Conservation (phyloP, 179 eudicot species). For the Spinacia oleracea region DNA sequence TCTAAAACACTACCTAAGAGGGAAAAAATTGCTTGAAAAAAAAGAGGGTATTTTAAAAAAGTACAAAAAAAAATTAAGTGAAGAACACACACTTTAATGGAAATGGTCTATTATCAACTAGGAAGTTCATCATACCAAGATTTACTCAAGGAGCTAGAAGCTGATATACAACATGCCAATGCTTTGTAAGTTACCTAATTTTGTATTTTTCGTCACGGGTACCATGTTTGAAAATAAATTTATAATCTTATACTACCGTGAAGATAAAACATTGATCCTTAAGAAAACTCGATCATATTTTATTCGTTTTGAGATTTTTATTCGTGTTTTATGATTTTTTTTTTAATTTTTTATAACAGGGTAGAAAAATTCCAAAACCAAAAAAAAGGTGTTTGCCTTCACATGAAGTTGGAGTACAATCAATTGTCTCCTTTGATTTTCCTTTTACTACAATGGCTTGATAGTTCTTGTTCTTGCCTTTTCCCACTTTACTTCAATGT, state of each 20-base stretch:
- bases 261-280: neutral
- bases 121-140: constrained; percentile 57
- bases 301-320: neutral
- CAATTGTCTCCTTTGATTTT: constrained; percentile 46
- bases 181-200: constrained; percentile 51
- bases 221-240: neutral
- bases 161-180: constrained; percentile 85
- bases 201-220: too few relatives aligned
- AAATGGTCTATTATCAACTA: constrained; percentile 58
- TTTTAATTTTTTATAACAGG: constrained; percentile 28
- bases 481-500: constrained; percentile 49
- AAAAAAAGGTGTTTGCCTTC: constrained; percentile 43
- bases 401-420: constrained; percentile 57
- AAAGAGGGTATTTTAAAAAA: neutral
- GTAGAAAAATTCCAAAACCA: constrained; percentile 59
- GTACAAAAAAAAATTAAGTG: too few relatives aligned
- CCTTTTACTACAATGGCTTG: constrained; percentile 43
- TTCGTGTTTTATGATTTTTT: neutral
- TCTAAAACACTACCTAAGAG: constrained; percentile 22
- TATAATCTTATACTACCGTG: neutral
- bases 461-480: constrained; percentile 53
- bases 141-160: constrained; percentile 57
- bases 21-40: constrained; percentile 1
- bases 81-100: constrained; percentile 29
- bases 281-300: neutral